Conservation (phyloP, 305 asterid genomes). For the Fraxinus latifolia region DNA sequence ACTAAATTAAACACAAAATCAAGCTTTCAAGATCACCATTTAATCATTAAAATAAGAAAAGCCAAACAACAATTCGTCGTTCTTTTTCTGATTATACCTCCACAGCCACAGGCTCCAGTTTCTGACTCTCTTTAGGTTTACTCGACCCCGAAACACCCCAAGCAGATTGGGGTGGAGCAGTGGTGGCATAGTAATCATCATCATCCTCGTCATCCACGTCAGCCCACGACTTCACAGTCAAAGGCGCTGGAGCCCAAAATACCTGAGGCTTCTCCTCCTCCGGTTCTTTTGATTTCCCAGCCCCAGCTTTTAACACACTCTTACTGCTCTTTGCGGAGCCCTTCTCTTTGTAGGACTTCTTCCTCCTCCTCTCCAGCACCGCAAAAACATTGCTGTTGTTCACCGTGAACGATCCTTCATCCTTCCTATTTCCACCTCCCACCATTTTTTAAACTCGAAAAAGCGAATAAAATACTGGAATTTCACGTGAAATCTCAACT, state of each 20-base stretch:
- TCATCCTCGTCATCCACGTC: constrained; percentile 97
- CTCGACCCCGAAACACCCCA: constrained; percentile 48
- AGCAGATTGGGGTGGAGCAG: constrained; percentile 76
- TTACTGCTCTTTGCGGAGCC: constrained; percentile 40
- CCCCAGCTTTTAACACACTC: constrained; percentile 30
- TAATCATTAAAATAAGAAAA: not conserved
- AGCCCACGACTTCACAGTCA: constrained; percentile 88
- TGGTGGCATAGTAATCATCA: constrained; percentile 87
- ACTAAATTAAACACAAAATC: not conserved
- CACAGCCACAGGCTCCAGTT: constrained; percentile 36
- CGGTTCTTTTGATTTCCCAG: constrained; percentile 44
- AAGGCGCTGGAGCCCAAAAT: constrained; percentile 89
- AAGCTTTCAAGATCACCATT: not conserved
- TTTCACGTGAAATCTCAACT: constrained; percentile 7
- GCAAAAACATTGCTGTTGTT: constrained; percentile 57
- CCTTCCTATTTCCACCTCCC: constrained; percentile 50
- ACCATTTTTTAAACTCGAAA: constrained; percentile 41
- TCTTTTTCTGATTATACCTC: constrained; percentile 38
- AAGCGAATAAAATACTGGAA: not conserved
- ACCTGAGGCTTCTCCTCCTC: constrained; percentile 50
- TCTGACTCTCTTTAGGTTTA: constrained; percentile 29
- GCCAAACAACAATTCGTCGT: not conserved
- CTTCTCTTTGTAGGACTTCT: constrained; percentile 54
- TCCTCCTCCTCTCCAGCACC: constrained; percentile 58
- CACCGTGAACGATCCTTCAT: constrained; percentile 48